phyloP scores from a whole-genome alignment of 768 basidiomycete genomes.

The Flagelloscypha sp. region DNA sequence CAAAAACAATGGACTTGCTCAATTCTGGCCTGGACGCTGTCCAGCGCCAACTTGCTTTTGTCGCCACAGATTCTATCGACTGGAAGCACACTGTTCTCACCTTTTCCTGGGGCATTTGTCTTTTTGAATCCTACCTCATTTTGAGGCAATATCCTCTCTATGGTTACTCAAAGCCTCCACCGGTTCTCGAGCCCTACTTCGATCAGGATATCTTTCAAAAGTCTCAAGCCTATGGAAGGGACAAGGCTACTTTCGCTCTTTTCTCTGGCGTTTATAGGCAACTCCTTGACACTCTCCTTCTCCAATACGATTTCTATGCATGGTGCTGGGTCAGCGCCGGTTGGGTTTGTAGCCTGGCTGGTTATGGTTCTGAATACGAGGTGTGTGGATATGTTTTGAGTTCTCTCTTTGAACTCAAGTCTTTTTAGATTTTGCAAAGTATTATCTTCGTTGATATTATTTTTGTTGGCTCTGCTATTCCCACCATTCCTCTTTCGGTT shows the following conservation, averaged over 20 bases:
- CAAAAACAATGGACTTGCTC: constrained; percentile 46
- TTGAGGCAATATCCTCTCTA: constrained; percentile 87
- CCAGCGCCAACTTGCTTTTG: constrained; percentile 61
- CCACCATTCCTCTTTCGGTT: constrained; percentile 65
- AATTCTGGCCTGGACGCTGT: constrained; percentile 48
- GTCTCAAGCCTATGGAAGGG: constrained; percentile 84
- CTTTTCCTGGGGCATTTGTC: constrained; percentile 69
- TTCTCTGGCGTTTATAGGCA: constrained; percentile 71
- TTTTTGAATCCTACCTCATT: constrained; percentile 85
- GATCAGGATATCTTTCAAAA: constrained; percentile 69
- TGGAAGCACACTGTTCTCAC: constrained; percentile 79
- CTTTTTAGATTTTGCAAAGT: constrained; percentile 69
- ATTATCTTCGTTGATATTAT: constrained; percentile 67
- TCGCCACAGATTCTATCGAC: constrained; percentile 62
- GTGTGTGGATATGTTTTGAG: constrained; percentile 30
- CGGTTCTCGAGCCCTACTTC: constrained; percentile 62
- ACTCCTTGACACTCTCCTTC: constrained; percentile 54
- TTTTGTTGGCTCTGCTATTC: constrained; percentile 55
- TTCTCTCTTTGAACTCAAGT: constrained; percentile 2
- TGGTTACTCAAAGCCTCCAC: constrained; percentile 63
- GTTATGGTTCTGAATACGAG: constrained; percentile 67
- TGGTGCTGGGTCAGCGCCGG: constrained; percentile 76
- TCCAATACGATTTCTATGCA: constrained; percentile 73
- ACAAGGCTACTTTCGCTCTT: constrained; percentile 81
- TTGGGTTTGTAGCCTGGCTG: constrained; percentile 36